These are phyloP conservation scores for Typha latifolia DNA, from an alignment of 176 grass and related monocot genomes.

Conservation along the genomic window DNA sequence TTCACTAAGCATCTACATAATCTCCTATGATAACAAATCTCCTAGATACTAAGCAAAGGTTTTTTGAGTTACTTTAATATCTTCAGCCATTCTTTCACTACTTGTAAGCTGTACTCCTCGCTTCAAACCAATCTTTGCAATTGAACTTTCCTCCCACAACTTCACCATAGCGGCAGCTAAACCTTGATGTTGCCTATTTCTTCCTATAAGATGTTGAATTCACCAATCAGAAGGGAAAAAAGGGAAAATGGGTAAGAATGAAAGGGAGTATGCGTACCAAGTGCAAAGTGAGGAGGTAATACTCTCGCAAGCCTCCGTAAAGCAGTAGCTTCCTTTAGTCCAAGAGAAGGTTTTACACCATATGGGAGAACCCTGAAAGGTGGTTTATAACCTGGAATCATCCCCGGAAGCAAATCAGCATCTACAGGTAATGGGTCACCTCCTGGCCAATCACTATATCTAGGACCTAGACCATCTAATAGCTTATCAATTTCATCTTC, in stretches of 20 bases:
- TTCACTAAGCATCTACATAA: background rate
- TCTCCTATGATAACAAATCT: too few relatives aligned
- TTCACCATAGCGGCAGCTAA: slow-evolving; percentile 76
- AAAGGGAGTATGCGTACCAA: slow-evolving; percentile 47
- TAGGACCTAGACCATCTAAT: slow-evolving; percentile 71
- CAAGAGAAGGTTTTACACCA: slow-evolving; percentile 53
- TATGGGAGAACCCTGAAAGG: slow-evolving; percentile 84
- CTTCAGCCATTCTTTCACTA: slow-evolving; percentile 94
- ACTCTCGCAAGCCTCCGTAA: slow-evolving; percentile 64
- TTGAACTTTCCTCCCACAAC: slow-evolving; percentile 86
- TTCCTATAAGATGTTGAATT: slow-evolving; percentile 30
- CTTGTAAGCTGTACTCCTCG: slow-evolving; percentile 83
- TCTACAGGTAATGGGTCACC: slow-evolving; percentile 66
- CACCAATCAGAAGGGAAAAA: background rate
- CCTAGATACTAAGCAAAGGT: background rate
- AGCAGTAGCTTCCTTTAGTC: slow-evolving; percentile 54
- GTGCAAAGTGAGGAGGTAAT: slow-evolving; percentile 85
- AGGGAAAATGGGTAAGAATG: background rate
- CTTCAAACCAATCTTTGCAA: slow-evolving; percentile 90
- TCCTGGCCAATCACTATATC: slow-evolving; percentile 87
- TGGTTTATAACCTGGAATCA: slow-evolving; percentile 55
- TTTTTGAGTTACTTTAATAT: slow-evolving; percentile 66
- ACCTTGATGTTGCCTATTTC: slow-evolving; percentile 88
- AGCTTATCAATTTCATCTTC: slow-evolving; percentile 80
- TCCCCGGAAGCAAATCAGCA: slow-evolving; percentile 71